Evolutionary conservation across 176 grass and related monocot species (phyloP), one percentile per base, ranked within the genome.

Genomic region (Oryza rufipogon): DNA sequence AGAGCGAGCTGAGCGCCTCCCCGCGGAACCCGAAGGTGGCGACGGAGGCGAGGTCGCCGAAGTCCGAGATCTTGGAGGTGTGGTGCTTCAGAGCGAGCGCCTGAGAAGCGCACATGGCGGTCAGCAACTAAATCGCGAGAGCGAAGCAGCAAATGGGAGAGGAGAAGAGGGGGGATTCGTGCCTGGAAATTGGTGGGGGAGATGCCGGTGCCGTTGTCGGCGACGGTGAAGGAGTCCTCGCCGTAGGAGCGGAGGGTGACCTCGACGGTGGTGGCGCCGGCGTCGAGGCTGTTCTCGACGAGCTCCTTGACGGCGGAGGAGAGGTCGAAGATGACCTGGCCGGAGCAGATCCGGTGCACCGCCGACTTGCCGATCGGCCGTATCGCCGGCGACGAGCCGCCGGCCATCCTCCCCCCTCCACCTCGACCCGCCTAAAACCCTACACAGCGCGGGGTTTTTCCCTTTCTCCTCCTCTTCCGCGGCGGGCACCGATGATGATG

Each of bases 201-300:
- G 69, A 98, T 92, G 34, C 96, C 96, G 61, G 68, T 81, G 7
- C 96, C 96, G 84, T 98, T 98, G 74, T 98, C 96, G 28, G 86
- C 34, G 48, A 98, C 93, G 80, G 93, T 95, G 88, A 98, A 95
- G 76, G 77, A 86, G 66, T 95, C 91, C 74, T 95, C 89, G n/a
- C 96, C 93, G 74, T 98, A 85, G 20, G 91, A 86, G 67, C 95
- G 95, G 71, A 98, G 87, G 91, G 63, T 86, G 74, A 98, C 89
- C 87, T 98, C 96, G 78, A 95, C 83, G 61, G 71, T 86, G 84
- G 81, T 93, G 45, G 95, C 89, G 81, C 92, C 89, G n/a, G 95
- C 92, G 89, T 98, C 95, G 64, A 98, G 89, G 79, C 92, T 98
- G 82, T 98, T 98, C 91, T 98, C 95, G 36, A 98, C 91, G 17